Evolutionary conservation across 352 stramenopile species (phyloP), one percentile per base, ranked within the genome.

Genomic region (Phytophthora rubi): DNA sequence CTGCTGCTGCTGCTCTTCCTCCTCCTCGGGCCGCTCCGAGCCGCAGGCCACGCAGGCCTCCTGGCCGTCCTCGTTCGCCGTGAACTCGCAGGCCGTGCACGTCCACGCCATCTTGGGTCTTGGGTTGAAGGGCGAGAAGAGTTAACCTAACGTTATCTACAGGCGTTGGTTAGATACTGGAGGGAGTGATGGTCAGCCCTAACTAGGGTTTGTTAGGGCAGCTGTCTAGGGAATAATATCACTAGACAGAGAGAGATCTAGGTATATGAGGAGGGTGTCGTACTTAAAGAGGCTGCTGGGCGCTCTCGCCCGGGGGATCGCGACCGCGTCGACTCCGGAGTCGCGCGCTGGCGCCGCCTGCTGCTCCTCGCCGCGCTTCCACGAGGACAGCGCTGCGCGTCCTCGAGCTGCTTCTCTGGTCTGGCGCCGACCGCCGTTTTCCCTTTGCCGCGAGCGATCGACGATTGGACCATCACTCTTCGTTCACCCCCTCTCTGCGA

Each of bases 81-180:
- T 59, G 70, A 89, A 92, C 65, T 89, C 77, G 65, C 85, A 92
- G 30, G 73, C 81, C 30, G 77, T 71, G 59, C 85, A 92, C 28
- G 70, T 77, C 83, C 85, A 91, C 73, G 80, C 48, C 85, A 92
- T 92, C 16, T 28, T 28, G 42, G 42, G 2, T 3, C 45, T 23
- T 28, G 45, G 45, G 6, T 51, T 4, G n/a, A n/a, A n/a, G n/a
- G n/a, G n/a, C n/a, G n/a, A n/a, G n/a, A n/a, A n/a, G n/a, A 30
- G 6, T 64, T 21, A 57, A 65, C 32, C 53, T 62, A 39, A 9
- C 33, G 1, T 12, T 35, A 39, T 4, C 28, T 57, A 47, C 28
- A 65, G 39, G 33, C 33, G 8, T 39, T 39, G 33, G 39, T 47
- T 47, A 47, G 39, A 47, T 47, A 47, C 39, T 39, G 33, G 10